Conservation (phyloP, 106 monocot species). For the Gastrodia elata region DNA sequence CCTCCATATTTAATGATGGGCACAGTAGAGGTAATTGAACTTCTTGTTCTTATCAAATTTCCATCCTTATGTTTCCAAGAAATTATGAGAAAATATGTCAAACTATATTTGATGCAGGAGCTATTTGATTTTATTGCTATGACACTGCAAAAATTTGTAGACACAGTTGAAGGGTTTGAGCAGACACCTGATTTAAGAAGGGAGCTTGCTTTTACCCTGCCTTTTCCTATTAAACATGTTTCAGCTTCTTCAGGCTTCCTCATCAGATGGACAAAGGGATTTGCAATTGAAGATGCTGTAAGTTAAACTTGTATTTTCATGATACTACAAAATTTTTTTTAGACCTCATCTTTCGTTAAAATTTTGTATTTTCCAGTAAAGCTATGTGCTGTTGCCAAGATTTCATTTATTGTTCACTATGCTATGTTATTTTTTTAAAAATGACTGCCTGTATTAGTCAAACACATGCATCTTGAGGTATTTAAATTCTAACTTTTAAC, state of each 20-base stretch:
- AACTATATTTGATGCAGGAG: constrained; percentile 24
- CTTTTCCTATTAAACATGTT: constrained; percentile 68
- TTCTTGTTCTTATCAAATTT: background rate
- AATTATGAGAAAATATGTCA: background rate
- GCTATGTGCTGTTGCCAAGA: background rate
- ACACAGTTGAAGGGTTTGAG: constrained; percentile 22
- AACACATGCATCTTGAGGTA: too few relatives aligned
- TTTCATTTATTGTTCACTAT: background rate
- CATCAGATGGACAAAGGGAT: constrained; percentile 91
- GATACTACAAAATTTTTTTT: background rate
- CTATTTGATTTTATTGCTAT: constrained; percentile 54
- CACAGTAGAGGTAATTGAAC: constrained; percentile 46
- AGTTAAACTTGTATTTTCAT: constrained; percentile 12
- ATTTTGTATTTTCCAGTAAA: background rate
- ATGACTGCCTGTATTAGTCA: background rate
- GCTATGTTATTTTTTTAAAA: background rate
- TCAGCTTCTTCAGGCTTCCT: constrained; percentile 70
- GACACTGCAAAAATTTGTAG: constrained; percentile 35
- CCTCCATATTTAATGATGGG: constrained; percentile 46
- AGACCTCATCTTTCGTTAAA: background rate
- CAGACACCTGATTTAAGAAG: constrained; percentile 19
- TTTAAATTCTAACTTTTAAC: too few relatives aligned
- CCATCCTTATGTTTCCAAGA: background rate
- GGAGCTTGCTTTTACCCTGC: constrained; percentile 76
- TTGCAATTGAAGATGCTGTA: constrained; percentile 64